Evolutionary conservation across 495 filamentous ascomycete species (phyloP).

Genomic region (Aspergillus bridgeri): DNA sequence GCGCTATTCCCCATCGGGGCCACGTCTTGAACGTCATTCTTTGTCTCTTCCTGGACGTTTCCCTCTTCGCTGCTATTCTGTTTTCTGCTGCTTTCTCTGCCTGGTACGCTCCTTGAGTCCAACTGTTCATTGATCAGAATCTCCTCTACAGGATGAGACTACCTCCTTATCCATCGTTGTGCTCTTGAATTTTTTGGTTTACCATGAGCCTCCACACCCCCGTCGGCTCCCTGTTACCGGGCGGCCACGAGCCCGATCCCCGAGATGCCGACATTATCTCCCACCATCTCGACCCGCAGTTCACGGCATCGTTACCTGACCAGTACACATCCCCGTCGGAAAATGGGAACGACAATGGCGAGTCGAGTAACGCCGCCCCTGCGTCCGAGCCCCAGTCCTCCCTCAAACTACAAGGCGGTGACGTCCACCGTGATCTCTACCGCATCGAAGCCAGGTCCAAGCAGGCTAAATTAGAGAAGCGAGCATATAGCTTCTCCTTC

Average conservation of each 20-base stretch:
- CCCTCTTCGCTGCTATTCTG: not conserved
- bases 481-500: constrained; percentile 57
- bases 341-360: not conserved
- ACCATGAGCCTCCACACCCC: not conserved
- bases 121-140: not conserved
- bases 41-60: not conserved
- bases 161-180: not conserved
- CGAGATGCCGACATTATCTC: constrained; percentile 33
- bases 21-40: not conserved
- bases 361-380: not conserved
- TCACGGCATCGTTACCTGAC: constrained; percentile 26
- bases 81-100: not conserved
- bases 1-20: not conserved
- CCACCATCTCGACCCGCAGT: constrained; percentile 37
- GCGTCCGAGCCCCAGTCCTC: constrained; percentile 48
- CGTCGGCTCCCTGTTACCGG: not conserved
- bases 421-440: constrained; percentile 68
- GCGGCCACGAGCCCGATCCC: not conserved
- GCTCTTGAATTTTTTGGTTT: not conserved
- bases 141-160: not conserved
- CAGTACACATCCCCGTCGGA: not conserved
- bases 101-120: not conserved
- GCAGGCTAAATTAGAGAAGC: constrained; percentile 40
- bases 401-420: constrained; percentile 61
- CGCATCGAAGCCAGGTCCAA: constrained; percentile 49